Evolutionary conservation across 2,329 filamentous ascomycete species (phyloP).

Genomic region (Venturiaceae sp.): DNA sequence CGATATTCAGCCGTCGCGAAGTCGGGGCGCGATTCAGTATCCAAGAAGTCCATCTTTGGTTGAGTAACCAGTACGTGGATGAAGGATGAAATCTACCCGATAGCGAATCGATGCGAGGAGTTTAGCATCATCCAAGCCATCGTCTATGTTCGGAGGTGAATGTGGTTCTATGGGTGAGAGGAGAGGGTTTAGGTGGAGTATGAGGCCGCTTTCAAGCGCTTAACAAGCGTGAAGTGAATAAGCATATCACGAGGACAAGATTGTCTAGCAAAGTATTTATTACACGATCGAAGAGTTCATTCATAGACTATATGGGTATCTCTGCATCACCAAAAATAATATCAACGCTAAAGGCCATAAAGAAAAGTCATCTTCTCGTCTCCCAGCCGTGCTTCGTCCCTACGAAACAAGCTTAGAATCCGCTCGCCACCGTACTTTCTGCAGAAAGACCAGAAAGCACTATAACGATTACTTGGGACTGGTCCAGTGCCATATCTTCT

Average conservation of each 20-base stretch:
- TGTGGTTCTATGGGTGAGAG: too few species aligned
- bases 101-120: neutral
- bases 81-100: neutral
- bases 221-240: neutral
- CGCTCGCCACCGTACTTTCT: conserved; percentile 13
- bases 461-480: conserved; percentile 17
- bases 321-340: neutral
- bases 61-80: neutral
- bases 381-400: conserved; percentile 25
- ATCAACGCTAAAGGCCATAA: conserved; percentile 23
- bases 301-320: neutral
- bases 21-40: neutral
- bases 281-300: neutral
- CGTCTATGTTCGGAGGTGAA: too few species aligned
- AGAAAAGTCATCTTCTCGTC: conserved; percentile 38
- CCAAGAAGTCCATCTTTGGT: neutral
- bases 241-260: neutral
- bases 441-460: conserved; percentile 21
- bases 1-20: neutral
- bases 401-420: conserved; percentile 20
- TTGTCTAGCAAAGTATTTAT: neutral
- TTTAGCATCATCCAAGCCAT: too few species aligned
- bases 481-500: conserved; percentile 19
- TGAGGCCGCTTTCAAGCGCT: too few species aligned
- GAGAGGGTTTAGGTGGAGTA: too few species aligned